Percentiles rank a stretch among this genome's conserved stretches.
These are phyloP conservation scores for Emergomyces orientalis DNA, from an alignment of 2,329 filamentous ascomycete species.

Conservation along the genomic window DNA sequence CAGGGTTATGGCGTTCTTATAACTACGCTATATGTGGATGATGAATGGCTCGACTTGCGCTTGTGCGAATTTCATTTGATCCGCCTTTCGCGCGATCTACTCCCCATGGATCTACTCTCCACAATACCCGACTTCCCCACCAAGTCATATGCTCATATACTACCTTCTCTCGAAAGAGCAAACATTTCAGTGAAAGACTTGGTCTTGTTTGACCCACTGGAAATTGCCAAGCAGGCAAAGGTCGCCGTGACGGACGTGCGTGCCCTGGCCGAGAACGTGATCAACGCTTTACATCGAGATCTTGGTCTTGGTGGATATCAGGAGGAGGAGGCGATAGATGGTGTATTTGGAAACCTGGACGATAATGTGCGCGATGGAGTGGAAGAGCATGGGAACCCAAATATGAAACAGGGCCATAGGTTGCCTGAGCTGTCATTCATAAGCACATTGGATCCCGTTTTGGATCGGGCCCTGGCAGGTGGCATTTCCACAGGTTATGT, in stretches of 20 bases:
- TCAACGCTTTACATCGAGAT: conserved; percentile 58
- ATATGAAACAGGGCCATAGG: conserved; percentile 14
- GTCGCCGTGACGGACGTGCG: conserved; percentile 73
- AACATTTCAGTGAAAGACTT: conserved; percentile 73
- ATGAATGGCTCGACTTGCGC: neutral
- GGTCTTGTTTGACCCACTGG: conserved; percentile 68
- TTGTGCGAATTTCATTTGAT: neutral
- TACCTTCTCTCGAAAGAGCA: conserved; percentile 71
- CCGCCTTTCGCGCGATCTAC: neutral
- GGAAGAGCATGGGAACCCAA: conserved; percentile 13
- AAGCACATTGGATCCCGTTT: conserved; percentile 65
- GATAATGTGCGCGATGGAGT: too few species aligned
- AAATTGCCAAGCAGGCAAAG: conserved; percentile 77
- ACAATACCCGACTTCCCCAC: conserved; percentile 72
- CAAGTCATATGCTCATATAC: conserved; percentile 60
- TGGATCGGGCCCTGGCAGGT: conserved; percentile 65
- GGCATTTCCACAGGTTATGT: conserved; percentile 74
- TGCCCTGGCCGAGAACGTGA: conserved; percentile 58
- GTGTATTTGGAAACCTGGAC: conserved; percentile 7
- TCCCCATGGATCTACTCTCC: conserved; percentile 64
- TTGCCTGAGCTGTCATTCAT: conserved; percentile 45
- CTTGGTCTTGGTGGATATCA: conserved; percentile 34
- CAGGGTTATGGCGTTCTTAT: neutral
- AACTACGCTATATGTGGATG: neutral
- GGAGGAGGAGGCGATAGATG: conserved; percentile 9